Evolutionary conservation across 1,139 yeast genomes (phyloP), one percentile per base, ranked within the genome.

Genomic region (Kluyveromyces marxianus): DNA sequence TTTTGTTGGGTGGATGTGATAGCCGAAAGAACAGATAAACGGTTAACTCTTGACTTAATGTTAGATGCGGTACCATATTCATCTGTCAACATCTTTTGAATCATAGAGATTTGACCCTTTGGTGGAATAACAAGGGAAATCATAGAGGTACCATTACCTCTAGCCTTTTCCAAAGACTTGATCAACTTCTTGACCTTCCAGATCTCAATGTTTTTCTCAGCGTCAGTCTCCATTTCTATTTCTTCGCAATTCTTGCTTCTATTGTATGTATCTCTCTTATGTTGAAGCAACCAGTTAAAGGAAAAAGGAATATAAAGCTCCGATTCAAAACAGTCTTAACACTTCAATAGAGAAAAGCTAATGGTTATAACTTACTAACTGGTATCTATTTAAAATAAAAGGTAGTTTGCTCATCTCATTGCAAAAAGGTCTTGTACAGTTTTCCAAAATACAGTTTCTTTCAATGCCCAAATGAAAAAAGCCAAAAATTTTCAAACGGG

Each of bases 61-160:
- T 92, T 92, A 41, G 97, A 88, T 3, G 98, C 98, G 24, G 98
- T 92, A 68, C 98, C 98, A 69, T 89, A 90, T 74, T 92, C 98
- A 72, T 92, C 98, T 5, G 97, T 87, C 70, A 92, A 77, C 92
- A 87, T 84, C 71, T 87, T 90, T 63, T 84, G 90, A 51, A 77
- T 79, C 60, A 88, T 77, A 14, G 97, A 77, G 60, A 92, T 84
- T 70, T 92, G 98, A 48, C 95, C 94, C 65, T 79, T 84, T 58
- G 98, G 98, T 40, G 98, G 95, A 54, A 92, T 87, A 60, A 92
- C 86, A 66, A 92, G 75, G 31, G 97, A 89, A 63, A 92, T 92
- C 97, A 92, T 92, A 33, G 98, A 92, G 43, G 98, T 92, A 69
- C 98, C 98, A 65, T 92, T 92, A 68, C 98, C 97, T 69, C 96